A percentile compares a stretch with the other conserved stretches of the same genome.
Evolutionary conservation across 2,329 filamentous ascomycete species (phyloP).

Genomic region (Alternaria rosae): DNA sequence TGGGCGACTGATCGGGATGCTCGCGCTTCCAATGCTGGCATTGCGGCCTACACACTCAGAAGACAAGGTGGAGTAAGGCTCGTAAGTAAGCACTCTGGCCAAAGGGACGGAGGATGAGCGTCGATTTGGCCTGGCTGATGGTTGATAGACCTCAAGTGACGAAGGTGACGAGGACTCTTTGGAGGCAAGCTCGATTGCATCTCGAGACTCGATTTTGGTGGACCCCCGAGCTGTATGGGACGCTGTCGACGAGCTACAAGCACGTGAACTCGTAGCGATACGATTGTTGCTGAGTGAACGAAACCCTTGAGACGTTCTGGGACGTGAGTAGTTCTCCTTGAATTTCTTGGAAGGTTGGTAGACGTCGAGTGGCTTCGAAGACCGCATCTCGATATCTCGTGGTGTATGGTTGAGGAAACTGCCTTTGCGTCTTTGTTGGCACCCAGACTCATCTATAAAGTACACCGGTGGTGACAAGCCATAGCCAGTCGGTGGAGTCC

Average conservation of each 20-base stretch:
- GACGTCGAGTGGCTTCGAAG: conserved; percentile 24
- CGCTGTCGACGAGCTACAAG: conserved; percentile 20
- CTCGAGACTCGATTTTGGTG: conserved; percentile 14
- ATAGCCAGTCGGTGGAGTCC: conserved; percentile 14
- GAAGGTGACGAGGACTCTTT: conserved; percentile 15
- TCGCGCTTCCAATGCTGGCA: conserved; percentile 14
- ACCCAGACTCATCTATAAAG: conserved; percentile 30
- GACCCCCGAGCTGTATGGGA: conserved; percentile 14
- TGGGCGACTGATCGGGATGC: conserved; percentile 8
- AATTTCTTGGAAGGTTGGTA: conserved; percentile 25
- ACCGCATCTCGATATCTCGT: conserved; percentile 35
- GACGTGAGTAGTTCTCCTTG: conserved; percentile 31
- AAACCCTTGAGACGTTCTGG: conserved; percentile 22
- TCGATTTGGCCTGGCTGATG: conserved; percentile 16
- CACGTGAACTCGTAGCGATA: conserved; percentile 2
- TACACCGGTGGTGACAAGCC: conserved; percentile 21
- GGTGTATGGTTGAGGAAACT: conserved; percentile 48
- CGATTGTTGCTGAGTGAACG: conserved; percentile 13
- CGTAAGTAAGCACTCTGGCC: conserved; percentile 21
- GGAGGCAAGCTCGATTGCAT: conserved; percentile 29
- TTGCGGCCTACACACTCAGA: conserved; percentile 17
- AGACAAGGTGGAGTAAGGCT: conserved; percentile 10
- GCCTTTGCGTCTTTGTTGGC: conserved; percentile 35
- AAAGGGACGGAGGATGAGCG: conserved; percentile 27
- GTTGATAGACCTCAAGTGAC: conserved; percentile 18